Conservation (phyloP, 2,329 filamentous ascomycete species). For the Pyrenophora tritici-repentis region DNA sequence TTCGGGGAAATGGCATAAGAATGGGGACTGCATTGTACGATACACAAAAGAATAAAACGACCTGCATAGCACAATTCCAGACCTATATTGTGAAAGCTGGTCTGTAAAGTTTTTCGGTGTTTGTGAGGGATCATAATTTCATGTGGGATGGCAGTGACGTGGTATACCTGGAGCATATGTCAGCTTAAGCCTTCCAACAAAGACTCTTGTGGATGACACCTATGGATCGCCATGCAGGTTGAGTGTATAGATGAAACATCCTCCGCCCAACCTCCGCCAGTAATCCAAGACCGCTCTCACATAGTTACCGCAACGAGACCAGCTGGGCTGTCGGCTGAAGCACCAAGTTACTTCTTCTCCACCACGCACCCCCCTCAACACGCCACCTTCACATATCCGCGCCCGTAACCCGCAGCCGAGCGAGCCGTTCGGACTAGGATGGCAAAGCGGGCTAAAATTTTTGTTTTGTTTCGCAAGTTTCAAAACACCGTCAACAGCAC, state of each 20-base stretch:
- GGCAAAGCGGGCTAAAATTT: not conserved
- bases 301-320: not conserved
- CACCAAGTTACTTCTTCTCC: not conserved
- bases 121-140: too few relatives aligned
- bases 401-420: not conserved
- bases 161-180: too few relatives aligned
- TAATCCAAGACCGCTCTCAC: too few relatives aligned
- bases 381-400: not conserved
- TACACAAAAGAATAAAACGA: too few relatives aligned
- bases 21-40: not conserved
- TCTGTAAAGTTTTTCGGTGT: not conserved
- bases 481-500: constrained; percentile 19
- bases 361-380: not conserved
- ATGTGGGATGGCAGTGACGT: too few relatives aligned
- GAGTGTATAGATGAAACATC: too few relatives aligned
- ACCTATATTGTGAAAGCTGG: not conserved
- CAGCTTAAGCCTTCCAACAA: too few relatives aligned
- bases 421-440: not conserved
- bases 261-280: too few relatives aligned
- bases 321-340: not conserved
- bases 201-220: too few relatives aligned
- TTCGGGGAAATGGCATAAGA: too few relatives aligned
- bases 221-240: too few relatives aligned
- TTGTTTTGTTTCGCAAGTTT: constrained; percentile 8
- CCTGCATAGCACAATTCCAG: not conserved